A percentile compares a stretch with the other conserved stretches of the same genome.
Conservation (phyloP, 1,139 yeast genomes). For the Suhomyces atakaporum region DNA sequence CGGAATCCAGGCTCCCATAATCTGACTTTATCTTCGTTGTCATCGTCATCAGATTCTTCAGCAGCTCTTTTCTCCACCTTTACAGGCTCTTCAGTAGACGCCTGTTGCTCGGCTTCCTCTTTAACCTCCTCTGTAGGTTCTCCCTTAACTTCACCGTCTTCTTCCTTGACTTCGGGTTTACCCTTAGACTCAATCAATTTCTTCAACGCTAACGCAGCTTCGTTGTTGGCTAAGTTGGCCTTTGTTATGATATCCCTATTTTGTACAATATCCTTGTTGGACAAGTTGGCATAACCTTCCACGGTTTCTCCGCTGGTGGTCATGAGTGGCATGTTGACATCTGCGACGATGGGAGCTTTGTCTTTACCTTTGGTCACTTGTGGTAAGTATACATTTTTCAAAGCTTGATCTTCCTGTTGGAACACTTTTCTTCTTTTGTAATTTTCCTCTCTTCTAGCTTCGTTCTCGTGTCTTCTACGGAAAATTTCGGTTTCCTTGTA, state of each 20-base stretch:
- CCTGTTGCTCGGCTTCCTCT: not conserved
- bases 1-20: constrained; percentile 88
- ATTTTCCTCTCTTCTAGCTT: constrained; percentile 63
- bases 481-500: constrained; percentile 80
- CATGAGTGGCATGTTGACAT: constrained; percentile 74
- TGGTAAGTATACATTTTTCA: constrained; percentile 36
- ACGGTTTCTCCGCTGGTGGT: constrained; percentile 69
- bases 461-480: constrained; percentile 65
- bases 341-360: constrained; percentile 72
- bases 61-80: constrained; percentile 3
- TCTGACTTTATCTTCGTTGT: constrained; percentile 56
- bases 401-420: constrained; percentile 42
- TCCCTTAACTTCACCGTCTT: constrained; percentile 8
- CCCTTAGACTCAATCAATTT: constrained; percentile 40
- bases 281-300: constrained; percentile 62
- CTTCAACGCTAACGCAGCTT: constrained; percentile 68
- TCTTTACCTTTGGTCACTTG: constrained; percentile 65
- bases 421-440: constrained; percentile 58
- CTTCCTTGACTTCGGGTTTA: constrained; percentile 28
- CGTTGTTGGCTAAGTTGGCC: constrained; percentile 74
- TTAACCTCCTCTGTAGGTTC: constrained; percentile 2
- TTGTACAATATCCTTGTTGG: constrained; percentile 73
- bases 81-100: too few relatives aligned
- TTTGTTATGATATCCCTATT: constrained; percentile 66
- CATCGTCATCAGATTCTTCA: constrained; percentile 13